Evolutionary conservation across 192 early-diverging fungal species (phyloP).

Genomic region (Coemansia sp.): DNA sequence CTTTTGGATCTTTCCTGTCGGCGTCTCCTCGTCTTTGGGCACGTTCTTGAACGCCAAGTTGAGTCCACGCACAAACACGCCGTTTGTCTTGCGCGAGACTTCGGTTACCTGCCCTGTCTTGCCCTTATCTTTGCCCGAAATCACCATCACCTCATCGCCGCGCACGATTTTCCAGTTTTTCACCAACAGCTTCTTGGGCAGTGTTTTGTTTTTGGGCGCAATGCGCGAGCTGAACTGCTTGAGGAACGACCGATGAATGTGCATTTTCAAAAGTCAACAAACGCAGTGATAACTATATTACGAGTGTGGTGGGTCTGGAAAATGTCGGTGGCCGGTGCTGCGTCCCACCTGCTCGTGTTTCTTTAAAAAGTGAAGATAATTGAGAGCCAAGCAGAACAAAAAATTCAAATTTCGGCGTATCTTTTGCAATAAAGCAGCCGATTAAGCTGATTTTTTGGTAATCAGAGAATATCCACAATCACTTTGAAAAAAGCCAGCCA

Average conservation of each 20-base stretch:
- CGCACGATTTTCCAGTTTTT: constrained; percentile 63
- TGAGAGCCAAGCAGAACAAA: not conserved
- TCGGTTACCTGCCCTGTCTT: constrained; percentile 64
- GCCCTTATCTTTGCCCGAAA: constrained; percentile 64
- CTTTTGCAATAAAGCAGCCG: not conserved
- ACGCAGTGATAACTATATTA: not conserved
- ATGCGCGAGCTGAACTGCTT: constrained; percentile 23
- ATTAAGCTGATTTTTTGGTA: not conserved
- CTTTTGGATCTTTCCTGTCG: constrained; percentile 59
- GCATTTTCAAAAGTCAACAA: constrained; percentile 16
- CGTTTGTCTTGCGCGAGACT: constrained; percentile 63
- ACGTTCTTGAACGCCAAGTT: constrained; percentile 63
- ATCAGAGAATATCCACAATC: not conserved
- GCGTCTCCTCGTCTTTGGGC: constrained; percentile 59
- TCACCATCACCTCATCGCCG: constrained; percentile 65
- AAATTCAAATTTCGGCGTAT: not conserved
- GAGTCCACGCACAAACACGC: constrained; percentile 61
- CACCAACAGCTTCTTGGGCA: constrained; percentile 48
- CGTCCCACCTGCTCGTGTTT: no score
- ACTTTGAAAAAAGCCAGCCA: not conserved
- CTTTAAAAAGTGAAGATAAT: not conserved
- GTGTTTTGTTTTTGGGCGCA: constrained; percentile 35
- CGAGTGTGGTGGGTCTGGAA: not conserved
- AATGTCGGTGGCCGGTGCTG: not conserved
- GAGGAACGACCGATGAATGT: constrained; percentile 42